Evolutionary conservation across 2,329 filamentous ascomycete genomes (phyloP).

Genomic region (Microcyclosporella mali): DNA sequence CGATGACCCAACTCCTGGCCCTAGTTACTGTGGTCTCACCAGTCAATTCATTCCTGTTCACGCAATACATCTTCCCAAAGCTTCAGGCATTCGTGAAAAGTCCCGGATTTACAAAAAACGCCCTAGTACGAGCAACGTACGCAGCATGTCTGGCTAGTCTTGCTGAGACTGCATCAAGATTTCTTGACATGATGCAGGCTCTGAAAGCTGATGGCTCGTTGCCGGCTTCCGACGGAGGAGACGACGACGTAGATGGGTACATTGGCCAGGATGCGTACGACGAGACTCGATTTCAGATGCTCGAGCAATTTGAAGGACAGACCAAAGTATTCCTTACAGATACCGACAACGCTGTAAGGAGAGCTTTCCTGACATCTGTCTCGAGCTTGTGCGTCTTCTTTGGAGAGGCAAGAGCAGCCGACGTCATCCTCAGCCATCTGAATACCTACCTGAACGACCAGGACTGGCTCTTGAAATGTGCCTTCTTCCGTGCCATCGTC

Average conservation of each 20-base stretch:
- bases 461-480: conserved; percentile 94
- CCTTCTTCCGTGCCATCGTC: conserved; percentile 92
- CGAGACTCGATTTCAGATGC: conserved; percentile 72
- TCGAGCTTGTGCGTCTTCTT: conserved; percentile 93
- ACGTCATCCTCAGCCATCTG: conserved; percentile 90
- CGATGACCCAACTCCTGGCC: conserved; percentile 80
- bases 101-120: conserved; percentile 41
- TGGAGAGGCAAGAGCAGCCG: conserved; percentile 81
- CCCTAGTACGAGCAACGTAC: conserved; percentile 81
- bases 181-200: conserved; percentile 86
- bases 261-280: conserved; percentile 63
- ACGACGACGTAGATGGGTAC: conserved; percentile 59
- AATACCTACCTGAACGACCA: conserved; percentile 96
- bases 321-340: conserved; percentile 89
- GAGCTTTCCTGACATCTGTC: conserved; percentile 87
- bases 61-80: conserved; percentile 58
- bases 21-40: conserved; percentile 83
- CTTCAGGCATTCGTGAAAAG: conserved; percentile 53
- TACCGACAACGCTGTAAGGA: conserved; percentile 72
- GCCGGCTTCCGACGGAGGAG: conserved; percentile 68
- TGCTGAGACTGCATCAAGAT: conserved; percentile 75
- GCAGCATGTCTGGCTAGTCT: conserved; percentile 86
- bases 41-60: conserved; percentile 61
- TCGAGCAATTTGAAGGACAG: conserved; percentile 78
- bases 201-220: conserved; percentile 77